Conservation (phyloP, 139 green algal species). For the Chlamydomonas urium region DNA sequence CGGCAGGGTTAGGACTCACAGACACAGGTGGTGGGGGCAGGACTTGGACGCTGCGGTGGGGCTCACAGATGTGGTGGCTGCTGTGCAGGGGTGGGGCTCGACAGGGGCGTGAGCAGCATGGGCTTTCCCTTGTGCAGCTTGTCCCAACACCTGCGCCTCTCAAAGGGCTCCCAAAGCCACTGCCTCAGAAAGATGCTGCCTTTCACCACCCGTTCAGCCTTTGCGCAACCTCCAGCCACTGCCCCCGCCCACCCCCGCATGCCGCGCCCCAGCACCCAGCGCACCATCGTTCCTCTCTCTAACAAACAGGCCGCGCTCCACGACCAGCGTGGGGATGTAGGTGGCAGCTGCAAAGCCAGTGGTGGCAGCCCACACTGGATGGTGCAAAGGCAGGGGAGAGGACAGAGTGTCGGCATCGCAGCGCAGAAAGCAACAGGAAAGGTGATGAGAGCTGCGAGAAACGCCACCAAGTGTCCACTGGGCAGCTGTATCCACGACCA, state of each 20-base stretch:
- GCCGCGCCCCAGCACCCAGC: background rate
- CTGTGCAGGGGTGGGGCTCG: too few species aligned
- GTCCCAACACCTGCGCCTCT: background rate
- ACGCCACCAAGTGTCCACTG: too few species aligned
- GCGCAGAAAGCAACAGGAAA: too few species aligned
- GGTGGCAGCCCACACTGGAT: slow-evolving; percentile 59
- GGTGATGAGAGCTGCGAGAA: too few species aligned
- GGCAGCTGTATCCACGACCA: too few species aligned
- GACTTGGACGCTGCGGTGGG: too few species aligned
- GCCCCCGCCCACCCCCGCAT: background rate
- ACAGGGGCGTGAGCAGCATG: too few species aligned
- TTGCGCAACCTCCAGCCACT: background rate
- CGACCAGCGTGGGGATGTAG: slow-evolving; percentile 72
- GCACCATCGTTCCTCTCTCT: slow-evolving; percentile 64
- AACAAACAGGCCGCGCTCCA: slow-evolving; percentile 72
- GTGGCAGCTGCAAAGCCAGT: slow-evolving; percentile 64
- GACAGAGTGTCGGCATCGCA: too few species aligned
- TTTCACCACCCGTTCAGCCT: background rate
- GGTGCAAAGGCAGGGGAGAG: too few species aligned
- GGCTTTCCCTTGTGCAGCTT: background rate
- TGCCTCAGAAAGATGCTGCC: background rate
- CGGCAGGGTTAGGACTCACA: too few species aligned
- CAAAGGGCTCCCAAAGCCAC: background rate
- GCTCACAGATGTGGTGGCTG: too few species aligned
- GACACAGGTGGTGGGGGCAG: too few species aligned